Base-by-base conservation (phyloP, 2,329 filamentous ascomycete species). In the Clonostachys solani region DNA sequence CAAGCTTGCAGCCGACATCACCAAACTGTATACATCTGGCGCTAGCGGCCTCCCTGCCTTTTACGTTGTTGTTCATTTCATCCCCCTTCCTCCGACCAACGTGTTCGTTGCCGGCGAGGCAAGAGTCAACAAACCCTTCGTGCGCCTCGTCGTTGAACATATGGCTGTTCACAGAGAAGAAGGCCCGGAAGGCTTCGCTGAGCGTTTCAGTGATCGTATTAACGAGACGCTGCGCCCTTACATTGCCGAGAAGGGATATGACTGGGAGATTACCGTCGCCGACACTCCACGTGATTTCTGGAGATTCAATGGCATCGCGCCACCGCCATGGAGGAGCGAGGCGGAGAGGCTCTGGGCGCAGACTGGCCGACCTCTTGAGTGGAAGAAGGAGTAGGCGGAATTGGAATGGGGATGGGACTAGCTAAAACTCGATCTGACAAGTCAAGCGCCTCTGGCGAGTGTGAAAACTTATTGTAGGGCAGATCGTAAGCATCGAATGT, bases 211-310 rank as follows among this genome's bases (percentile, higher is more conserved):
- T 19, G 40, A 42, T 15, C 13, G 6, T 1, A 10, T 73, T 1
- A 64, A 72, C 19, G 23, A 43, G 2, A 47, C 56, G 1, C 41
- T 74, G n/a, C 66, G 67, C 50, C 68, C 69, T 16, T 61, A 66
- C 44, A 53, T 74, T 1, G 58, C 53, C 2, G 69, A 71, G 33
- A 64, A 64, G 48, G 71, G 68, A 0, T 72, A 67, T 41, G 66
- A 69, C 47, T 73, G 63, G 61, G 73, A 75, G 55, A 70, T 64
- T 48, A 63, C 66, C 45, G 54, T 73, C 29, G 57, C 62, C 10
- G 70, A 75, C 56, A 72, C 66, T 33, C 62, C 65, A n/a, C 54
- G 68, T 16, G 58, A 60, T 40, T 46, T 74, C 45, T 75, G 72
- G 72, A 69, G 66, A 54, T 56, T 73, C 12, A 63, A 74, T 19